phyloP scores from a whole-genome alignment of 495 filamentous ascomycete species.

The Podospora didyma region DNA sequence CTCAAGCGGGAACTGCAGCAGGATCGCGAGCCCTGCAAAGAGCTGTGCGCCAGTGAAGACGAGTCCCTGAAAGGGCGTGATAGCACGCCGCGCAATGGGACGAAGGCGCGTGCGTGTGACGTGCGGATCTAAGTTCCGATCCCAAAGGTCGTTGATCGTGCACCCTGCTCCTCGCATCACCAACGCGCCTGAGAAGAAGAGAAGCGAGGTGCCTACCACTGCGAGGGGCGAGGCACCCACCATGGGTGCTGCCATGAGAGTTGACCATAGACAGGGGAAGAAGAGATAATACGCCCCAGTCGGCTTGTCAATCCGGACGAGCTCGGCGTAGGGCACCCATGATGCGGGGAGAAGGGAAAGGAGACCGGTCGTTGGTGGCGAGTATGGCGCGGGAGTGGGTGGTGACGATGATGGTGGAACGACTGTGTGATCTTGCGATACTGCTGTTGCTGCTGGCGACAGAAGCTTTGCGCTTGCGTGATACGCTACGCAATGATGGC shows the following conservation, averaged over 20 bases:
- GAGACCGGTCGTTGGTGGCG: constrained; percentile 68
- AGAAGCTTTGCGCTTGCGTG: constrained; percentile 21
- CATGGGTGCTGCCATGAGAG: constrained; percentile 63
- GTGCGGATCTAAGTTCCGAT: constrained; percentile 85
- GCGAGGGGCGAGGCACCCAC: constrained; percentile 43
- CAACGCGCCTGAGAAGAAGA: constrained; percentile 84
- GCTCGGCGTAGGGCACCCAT: constrained; percentile 89
- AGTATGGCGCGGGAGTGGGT: constrained; percentile 42
- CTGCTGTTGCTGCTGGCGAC: constrained; percentile 6
- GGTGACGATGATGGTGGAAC: constrained; percentile 2
- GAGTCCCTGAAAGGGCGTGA: constrained; percentile 69
- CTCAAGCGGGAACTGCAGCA: constrained; percentile 79
- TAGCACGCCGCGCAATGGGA: constrained; percentile 81
- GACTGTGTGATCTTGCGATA: neutral
- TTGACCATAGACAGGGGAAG: constrained; percentile 92
- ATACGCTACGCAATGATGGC: constrained; percentile 13
- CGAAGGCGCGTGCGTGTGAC: constrained; percentile 84
- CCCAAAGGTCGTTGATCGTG: constrained; percentile 97
- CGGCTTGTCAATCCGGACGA: constrained; percentile 90
- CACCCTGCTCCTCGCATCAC: constrained; percentile 99
- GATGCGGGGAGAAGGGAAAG: constrained; percentile 70
- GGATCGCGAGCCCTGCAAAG: constrained; percentile 71
- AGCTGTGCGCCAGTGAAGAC: constrained; percentile 81
- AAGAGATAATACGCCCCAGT: constrained; percentile 93
- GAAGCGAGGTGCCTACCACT: constrained; percentile 59